These are phyloP conservation scores for Niveomyces coronatus DNA, from an alignment of 2,329 filamentous ascomycete genomes.

Conservation along the genomic window DNA sequence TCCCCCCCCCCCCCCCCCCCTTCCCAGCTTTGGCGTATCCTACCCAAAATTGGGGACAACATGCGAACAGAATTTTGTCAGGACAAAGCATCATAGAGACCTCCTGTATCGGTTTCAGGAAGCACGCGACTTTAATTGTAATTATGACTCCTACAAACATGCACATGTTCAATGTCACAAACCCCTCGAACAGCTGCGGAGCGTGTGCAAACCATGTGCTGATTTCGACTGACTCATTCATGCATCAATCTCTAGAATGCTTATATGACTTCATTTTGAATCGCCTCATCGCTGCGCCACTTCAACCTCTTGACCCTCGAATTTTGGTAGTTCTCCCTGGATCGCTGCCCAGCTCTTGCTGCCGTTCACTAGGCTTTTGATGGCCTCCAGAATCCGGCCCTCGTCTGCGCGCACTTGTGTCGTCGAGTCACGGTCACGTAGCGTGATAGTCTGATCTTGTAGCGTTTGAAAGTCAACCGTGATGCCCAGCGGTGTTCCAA, in stretches of 20 bases:
- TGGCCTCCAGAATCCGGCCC: slow-evolving; percentile 67
- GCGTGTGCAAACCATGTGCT: no score
- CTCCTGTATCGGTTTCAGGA: no score
- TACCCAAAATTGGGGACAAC: no score
- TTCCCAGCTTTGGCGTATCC: no score
- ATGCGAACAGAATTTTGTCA: no score
- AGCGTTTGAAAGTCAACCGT: slow-evolving; percentile 94
- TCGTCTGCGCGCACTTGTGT: slow-evolving; percentile 80
- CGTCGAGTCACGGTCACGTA: slow-evolving; percentile 83
- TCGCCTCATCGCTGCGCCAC: slow-evolving; percentile 21
- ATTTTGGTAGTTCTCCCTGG: slow-evolving; percentile 67
- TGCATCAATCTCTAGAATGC: slow-evolving; percentile 10
- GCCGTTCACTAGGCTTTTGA: slow-evolving; percentile 43
- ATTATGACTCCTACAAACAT: no score
- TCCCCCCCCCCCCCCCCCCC: no score
- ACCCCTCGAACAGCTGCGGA: no score
- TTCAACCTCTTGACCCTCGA: slow-evolving; percentile 64
- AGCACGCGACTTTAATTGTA: no score
- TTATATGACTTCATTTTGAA: not conserved
- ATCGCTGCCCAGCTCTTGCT: slow-evolving; percentile 58
- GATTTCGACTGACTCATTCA: no score
- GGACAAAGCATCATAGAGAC: no score
- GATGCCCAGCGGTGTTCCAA: slow-evolving; percentile 87
- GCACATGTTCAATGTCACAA: no score
- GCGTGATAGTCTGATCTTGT: slow-evolving; percentile 75